A percentile compares a stretch with the other conserved stretches of the same genome.
These are phyloP conservation scores for Clarireedia sp. DNA, from an alignment of 2,329 filamentous ascomycete genomes.

Conservation along the genomic window DNA sequence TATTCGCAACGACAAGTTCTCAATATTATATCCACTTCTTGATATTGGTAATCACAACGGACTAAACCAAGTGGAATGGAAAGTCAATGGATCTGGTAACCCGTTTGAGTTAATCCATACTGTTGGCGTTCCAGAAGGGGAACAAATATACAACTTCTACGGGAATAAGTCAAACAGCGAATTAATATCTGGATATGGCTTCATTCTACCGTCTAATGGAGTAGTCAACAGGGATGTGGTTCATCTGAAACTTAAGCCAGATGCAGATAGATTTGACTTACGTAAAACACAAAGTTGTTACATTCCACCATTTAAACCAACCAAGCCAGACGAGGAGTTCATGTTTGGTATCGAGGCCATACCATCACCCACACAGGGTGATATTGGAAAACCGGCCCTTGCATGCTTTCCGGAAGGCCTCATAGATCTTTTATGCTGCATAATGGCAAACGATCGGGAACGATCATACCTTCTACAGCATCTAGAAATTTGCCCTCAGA, in stretches of 20 bases:
- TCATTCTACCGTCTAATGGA: slow-evolving; percentile 41
- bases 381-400: slow-evolving; percentile 8
- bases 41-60: slow-evolving; percentile 68
- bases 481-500: slow-evolving; percentile 13
- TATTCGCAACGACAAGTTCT: slow-evolving; percentile 29
- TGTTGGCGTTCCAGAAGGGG: slow-evolving; percentile 40
- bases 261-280: slow-evolving; percentile 10
- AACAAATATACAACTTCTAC: slow-evolving; percentile 62
- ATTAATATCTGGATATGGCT: slow-evolving; percentile 56
- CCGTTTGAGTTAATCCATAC: slow-evolving; percentile 38
- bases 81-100: slow-evolving; percentile 33
- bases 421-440: slow-evolving; percentile 22
- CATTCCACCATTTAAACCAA: neutral
- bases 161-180: slow-evolving; percentile 70
- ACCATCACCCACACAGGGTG: neutral
- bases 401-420: slow-evolving; percentile 21
- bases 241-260: slow-evolving; percentile 23
- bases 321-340: slow-evolving; percentile 15
- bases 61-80: slow-evolving; percentile 51
- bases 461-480: slow-evolving; percentile 9
- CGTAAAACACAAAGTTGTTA: slow-evolving; percentile 21
- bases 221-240: slow-evolving; percentile 30
- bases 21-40: slow-evolving; percentile 61
- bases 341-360: slow-evolving; percentile 16
- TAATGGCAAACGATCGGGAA: slow-evolving; percentile 23